Conservation (phyloP, 768 basidiomycete species). For the Termitomyces sp. region DNA sequence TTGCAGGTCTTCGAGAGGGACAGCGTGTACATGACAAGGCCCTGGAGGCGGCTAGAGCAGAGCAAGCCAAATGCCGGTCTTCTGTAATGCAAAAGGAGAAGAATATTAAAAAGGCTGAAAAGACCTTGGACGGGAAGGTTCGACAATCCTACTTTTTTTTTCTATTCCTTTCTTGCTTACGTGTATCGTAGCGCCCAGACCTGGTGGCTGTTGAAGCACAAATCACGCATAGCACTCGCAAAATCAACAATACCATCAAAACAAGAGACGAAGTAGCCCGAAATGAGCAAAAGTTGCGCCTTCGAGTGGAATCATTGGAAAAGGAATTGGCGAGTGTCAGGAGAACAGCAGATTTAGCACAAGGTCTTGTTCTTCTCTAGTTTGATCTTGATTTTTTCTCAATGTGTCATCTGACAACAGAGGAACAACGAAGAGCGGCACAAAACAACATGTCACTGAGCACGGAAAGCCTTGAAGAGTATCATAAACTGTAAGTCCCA, state of each 20-base stretch:
- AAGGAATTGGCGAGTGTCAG: constrained; percentile 63
- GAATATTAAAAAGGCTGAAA: constrained; percentile 86
- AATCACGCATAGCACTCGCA: constrained; percentile 79
- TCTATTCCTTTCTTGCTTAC: neutral
- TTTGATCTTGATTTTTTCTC: neutral
- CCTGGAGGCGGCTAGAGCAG: constrained; percentile 67
- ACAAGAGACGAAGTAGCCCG: constrained; percentile 58
- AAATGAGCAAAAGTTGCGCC: constrained; percentile 37
- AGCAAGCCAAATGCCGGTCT: constrained; percentile 74
- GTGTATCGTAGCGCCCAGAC: constrained; percentile 64
- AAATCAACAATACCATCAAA: constrained; percentile 63
- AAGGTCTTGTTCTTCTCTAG: constrained; percentile 44
- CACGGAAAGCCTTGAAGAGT: constrained; percentile 83
- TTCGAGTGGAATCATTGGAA: constrained; percentile 49
- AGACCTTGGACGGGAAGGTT: constrained; percentile 79
- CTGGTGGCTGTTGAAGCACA: constrained; percentile 81
- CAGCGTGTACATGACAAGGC: constrained; percentile 66
- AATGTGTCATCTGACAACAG: constrained; percentile 27
- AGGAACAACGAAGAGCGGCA: constrained; percentile 68
- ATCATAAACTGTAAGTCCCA: constrained; percentile 63
- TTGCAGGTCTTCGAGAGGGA: constrained; percentile 62
- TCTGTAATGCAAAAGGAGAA: constrained; percentile 81
- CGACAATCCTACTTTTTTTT: constrained; percentile 7
- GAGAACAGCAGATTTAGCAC: constrained; percentile 68
- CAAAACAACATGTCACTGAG: constrained; percentile 73